Evolutionary conservation across 1,139 yeast genomes (phyloP), one percentile per base, ranked within the genome.

Genomic region (Pneumocystis jirovecii): DNA sequence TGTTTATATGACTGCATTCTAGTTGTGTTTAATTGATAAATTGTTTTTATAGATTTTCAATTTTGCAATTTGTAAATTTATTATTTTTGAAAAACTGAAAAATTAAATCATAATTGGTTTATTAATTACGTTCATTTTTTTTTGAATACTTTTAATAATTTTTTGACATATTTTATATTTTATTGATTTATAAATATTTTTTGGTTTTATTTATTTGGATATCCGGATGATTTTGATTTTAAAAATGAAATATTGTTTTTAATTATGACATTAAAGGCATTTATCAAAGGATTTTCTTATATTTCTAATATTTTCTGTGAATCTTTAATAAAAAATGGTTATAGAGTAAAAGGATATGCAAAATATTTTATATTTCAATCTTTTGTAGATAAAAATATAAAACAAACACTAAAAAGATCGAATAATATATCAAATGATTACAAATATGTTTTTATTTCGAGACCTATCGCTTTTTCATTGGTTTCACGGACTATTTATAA

Each of bases 361-460:
- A 60, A 63, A 67, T 5, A 73, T 74, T 31, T 70, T 70, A 45
- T 73, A 69, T 6, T 68, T 69, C 3, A 64, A 44, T 17, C 42
- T 60, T 44, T 60, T 29, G n/a, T 50, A n/a, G 6, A 31, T 8
- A 34, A 29, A 34, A n/a, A 60, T 34, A 44, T 60, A 10, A 44
- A 44, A 44, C n/a, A 44, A 15, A 34, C 3, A 29, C 72, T 3
- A 70, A 71, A 56, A 68, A 68, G 19, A 63, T 72, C 29, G 70
- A 70, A 45, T 62, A 0, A 73, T 71, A 21, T 71, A 70, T 25
- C 69, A 74, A 61, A 69, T 70, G 59, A 78, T 74, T 60, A 72
- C 73, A 59, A 70, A 74, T 25, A 64, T 67, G 2, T 72, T 71
- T 45, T 70, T 71, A 64, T 64, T 72, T 25, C 67, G 68, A 35